A percentile compares a stretch with the other conserved stretches of the same genome.
Evolutionary conservation across 2,329 filamentous ascomycete species (phyloP).

Genomic region (Cladophialophora yegresii): DNA sequence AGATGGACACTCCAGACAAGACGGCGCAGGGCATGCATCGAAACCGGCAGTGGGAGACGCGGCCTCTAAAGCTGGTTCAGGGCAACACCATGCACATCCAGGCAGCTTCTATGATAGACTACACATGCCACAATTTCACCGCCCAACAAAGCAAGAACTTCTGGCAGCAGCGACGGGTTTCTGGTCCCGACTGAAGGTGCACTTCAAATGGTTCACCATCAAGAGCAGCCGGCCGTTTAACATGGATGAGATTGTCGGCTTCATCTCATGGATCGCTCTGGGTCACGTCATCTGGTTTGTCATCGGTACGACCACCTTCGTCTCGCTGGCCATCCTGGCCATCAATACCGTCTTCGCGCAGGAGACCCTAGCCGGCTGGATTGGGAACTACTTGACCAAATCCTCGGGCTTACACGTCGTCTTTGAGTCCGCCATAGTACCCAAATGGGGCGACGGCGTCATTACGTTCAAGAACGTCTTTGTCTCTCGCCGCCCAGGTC

Average conservation of each 20-base stretch:
- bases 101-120: conserved; percentile 60
- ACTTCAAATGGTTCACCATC: conserved; percentile 98
- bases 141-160: conserved; percentile 90
- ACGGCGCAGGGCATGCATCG: conserved; percentile 26
- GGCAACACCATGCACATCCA: conserved; percentile 24
- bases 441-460: conserved; percentile 90
- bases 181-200: conserved; percentile 83
- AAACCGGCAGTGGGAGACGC: conserved; percentile 33
- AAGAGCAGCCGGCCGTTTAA: conserved; percentile 92
- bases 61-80: conserved; percentile 30
- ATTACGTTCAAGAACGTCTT: conserved; percentile 98
- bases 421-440: conserved; percentile 96
- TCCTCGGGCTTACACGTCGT: conserved; percentile 91
- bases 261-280: conserved; percentile 91
- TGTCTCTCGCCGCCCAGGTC: conserved; percentile 85
- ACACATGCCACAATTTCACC: conserved; percentile 73
- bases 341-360: conserved; percentile 98
- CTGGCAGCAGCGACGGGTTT: conserved; percentile 89
- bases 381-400: conserved; percentile 92
- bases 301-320: conserved; percentile 96
- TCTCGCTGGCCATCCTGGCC: conserved; percentile 83
- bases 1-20: conserved; percentile 40
- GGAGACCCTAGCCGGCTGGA: conserved; percentile 89
- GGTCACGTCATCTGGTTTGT: conserved; percentile 94
- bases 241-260: conserved; percentile 91